Percentiles rank a stretch among this genome's conserved stretches.
Conservation (phyloP, 371 early-diverging fungal species). For the Mortierella sp. region DNA sequence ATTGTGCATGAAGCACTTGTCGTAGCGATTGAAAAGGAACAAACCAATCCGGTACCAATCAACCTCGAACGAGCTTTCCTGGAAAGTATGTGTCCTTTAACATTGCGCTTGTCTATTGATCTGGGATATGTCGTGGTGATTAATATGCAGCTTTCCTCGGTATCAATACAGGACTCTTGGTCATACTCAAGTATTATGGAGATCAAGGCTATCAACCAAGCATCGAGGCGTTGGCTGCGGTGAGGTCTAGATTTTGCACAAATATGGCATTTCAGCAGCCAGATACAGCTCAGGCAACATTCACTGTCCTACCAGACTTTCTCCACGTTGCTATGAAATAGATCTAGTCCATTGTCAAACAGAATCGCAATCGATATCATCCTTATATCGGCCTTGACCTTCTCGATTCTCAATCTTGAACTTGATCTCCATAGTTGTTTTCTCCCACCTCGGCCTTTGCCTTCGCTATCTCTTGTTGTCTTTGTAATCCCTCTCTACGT, state of each 20-base stretch:
- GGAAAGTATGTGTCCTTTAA: constrained; percentile 14
- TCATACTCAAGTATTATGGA: constrained; percentile 27
- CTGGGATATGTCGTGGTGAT: not conserved
- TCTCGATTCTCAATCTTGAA: not conserved
- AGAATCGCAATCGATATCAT: too few species aligned
- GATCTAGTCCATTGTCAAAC: too few species aligned
- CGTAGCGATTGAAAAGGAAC: constrained; percentile 19
- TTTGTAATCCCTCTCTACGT: constrained; percentile 60
- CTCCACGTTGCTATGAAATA: constrained; percentile 15
- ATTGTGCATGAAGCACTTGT: constrained; percentile 22
- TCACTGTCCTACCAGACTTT: constrained; percentile 23
- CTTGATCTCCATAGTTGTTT: not conserved
- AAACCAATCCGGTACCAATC: constrained; percentile 15
- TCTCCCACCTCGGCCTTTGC: constrained; percentile 9
- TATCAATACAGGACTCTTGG: constrained; percentile 14
- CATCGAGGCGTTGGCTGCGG: constrained; percentile 12
- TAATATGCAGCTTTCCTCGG: not conserved
- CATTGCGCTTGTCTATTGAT: not conserved
- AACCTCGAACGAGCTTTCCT: constrained; percentile 13
- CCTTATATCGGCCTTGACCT: too few species aligned
- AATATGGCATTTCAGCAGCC: too few species aligned
- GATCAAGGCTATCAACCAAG: constrained; percentile 29
- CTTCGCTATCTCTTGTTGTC: constrained; percentile 19
- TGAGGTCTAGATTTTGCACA: constrained; percentile 16
- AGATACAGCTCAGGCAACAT: not conserved